Evolutionary conservation across 345 rosid species (phyloP).

Genomic region (Aegle marmelos): DNA sequence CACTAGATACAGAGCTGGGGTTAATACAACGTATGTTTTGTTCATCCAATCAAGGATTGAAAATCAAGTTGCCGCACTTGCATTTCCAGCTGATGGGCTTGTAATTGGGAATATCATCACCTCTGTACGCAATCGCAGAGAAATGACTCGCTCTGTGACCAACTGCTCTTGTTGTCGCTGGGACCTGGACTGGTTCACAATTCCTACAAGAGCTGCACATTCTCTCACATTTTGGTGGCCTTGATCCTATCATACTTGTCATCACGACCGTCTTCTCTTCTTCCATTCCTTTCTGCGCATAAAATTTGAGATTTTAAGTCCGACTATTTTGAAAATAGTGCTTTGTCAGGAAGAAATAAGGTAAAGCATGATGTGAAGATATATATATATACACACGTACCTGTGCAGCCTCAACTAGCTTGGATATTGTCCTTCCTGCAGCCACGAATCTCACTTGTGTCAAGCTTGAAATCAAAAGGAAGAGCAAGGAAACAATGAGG

Average conservation of each 20-base stretch:
- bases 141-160: constrained; percentile 15
- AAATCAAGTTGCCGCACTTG: constrained; percentile 59
- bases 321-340: not conserved
- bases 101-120: constrained; percentile 58
- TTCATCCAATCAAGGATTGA: constrained; percentile 50
- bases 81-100: constrained; percentile 82
- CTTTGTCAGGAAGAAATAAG: no score
- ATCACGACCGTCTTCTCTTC: constrained; percentile 20
- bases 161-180: constrained; percentile 31
- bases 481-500: constrained; percentile 26
- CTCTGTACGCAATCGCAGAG: constrained; percentile 32
- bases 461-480: constrained; percentile 35
- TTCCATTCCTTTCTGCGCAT: constrained; percentile 20
- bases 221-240: constrained; percentile 61
- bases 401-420: constrained; percentile 24
- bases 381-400: constrained; percentile 1
- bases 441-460: constrained; percentile 27
- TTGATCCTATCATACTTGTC: constrained; percentile 55
- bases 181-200: constrained; percentile 67
- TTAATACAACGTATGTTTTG: not conserved
- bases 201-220: constrained; percentile 49
- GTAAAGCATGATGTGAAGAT: not conserved
- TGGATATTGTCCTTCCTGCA: constrained; percentile 35
- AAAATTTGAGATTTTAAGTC: not conserved
- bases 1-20: not conserved